Conservation (phyloP, 495 filamentous ascomycete genomes). For the Aspergillus sclerotioniger region DNA sequence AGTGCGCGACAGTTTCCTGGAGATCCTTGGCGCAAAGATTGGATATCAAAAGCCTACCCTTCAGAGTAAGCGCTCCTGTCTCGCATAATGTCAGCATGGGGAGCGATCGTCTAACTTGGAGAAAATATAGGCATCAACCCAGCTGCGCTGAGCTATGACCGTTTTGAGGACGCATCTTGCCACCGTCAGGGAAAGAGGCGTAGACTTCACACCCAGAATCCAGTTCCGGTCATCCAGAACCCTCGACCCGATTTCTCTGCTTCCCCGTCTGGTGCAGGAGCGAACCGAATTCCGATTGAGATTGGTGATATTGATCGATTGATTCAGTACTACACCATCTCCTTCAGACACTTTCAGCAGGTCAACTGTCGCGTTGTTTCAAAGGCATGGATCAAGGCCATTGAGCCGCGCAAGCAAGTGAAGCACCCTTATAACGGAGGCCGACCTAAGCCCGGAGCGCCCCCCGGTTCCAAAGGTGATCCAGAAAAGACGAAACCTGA, state of each 20-base stretch:
- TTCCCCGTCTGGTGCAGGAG: conserved; percentile 26
- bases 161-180: conserved; percentile 19
- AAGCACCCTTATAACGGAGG: conserved; percentile 77
- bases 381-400: conserved; percentile 78
- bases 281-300: conserved; percentile 37
- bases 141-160: conserved; percentile 12
- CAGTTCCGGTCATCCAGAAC: conserved; percentile 15
- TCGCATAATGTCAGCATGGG: background rate
- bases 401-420: conserved; percentile 84
- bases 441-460: conserved; percentile 32
- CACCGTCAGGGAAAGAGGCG: conserved; percentile 37
- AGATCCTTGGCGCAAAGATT: conserved; percentile 34
- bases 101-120: background rate
- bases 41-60: conserved; percentile 30
- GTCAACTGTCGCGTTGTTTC: conserved; percentile 53
- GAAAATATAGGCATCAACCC: conserved; percentile 15
- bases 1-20: conserved; percentile 38
- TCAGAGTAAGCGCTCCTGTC: conserved; percentile 25
- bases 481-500: conserved; percentile 62
- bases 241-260: conserved; percentile 27
- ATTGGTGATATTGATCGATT: conserved; percentile 41
- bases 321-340: conserved; percentile 35
- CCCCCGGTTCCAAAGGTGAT: conserved; percentile 40
- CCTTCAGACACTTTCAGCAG: conserved; percentile 46
- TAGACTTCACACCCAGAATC: conserved; percentile 24